phyloP scores from a whole-genome alignment of 1,139 yeast species.

The Yamadazyma mexicana region DNA sequence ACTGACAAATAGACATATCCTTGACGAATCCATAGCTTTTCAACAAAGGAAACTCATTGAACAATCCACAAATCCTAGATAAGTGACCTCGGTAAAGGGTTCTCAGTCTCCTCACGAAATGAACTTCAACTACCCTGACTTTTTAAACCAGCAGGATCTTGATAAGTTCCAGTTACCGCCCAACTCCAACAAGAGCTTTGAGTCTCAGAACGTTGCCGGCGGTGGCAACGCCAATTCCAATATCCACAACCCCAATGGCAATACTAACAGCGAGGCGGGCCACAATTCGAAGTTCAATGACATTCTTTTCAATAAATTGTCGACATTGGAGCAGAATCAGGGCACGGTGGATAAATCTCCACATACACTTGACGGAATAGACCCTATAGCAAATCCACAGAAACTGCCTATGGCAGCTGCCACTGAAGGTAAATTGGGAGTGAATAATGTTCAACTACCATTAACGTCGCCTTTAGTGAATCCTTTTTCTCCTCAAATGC shows the following conservation, averaged over 20 bases:
- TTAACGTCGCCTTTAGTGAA: constrained; percentile 16
- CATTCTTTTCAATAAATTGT: constrained; percentile 29
- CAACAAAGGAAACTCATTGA: too few species aligned
- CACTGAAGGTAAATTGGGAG: not conserved
- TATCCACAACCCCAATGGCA: constrained; percentile 2
- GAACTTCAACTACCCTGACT: constrained; percentile 42
- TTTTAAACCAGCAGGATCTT: constrained; percentile 18
- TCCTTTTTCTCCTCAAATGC: constrained; percentile 15
- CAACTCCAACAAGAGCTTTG: constrained; percentile 10
- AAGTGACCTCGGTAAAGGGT: too few species aligned
- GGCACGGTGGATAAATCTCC: constrained; percentile 1
- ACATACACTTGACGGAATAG: constrained; percentile 6
- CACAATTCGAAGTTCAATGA: constrained; percentile 22
- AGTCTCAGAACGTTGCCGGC: not conserved
- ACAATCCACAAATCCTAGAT: too few species aligned
- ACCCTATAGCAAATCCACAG: constrained; percentile 1
- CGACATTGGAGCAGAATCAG: constrained; percentile 19
- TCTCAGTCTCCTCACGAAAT: constrained; percentile 12
- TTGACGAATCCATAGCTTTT: too few species aligned
- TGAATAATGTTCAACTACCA: constrained; percentile 10
- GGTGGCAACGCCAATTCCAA: constrained; percentile 1
- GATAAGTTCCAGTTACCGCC: constrained; percentile 15
- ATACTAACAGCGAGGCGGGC: not conserved
- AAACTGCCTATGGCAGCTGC: not conserved
- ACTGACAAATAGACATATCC: too few species aligned